Conservation (phyloP, 1,284 basidiomycete species). For the Irpex rosettiformis region DNA sequence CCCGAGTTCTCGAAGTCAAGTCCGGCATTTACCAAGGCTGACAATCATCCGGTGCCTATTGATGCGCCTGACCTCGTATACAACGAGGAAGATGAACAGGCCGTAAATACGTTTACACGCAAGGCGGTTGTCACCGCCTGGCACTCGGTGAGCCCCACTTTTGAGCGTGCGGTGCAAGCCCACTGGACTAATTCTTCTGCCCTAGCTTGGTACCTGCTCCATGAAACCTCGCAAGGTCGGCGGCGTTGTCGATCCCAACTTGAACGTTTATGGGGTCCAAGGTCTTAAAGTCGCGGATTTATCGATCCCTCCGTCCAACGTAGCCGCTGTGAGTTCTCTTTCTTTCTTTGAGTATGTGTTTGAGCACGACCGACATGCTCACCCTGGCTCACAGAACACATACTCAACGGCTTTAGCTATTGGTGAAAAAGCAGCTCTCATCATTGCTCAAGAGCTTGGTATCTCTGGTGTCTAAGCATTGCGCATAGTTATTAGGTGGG, state of each 20-base stretch:
- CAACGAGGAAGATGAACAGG: constrained; percentile 50
- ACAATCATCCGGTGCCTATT: constrained; percentile 35
- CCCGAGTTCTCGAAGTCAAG: constrained; percentile 48
- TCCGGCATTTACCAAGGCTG: constrained; percentile 33
- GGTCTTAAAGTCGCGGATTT: constrained; percentile 52
- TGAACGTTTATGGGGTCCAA: constrained; percentile 62
- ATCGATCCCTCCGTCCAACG: constrained; percentile 4
- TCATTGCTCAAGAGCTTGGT: constrained; percentile 1
- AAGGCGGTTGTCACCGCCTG: constrained; percentile 26
- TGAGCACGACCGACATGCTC: background rate
- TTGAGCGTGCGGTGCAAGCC: too few species aligned
- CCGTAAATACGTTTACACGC: constrained; percentile 40
- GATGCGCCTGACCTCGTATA: constrained; percentile 48
- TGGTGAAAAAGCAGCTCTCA: constrained; percentile 1
- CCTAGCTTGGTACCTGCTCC: constrained; percentile 58
- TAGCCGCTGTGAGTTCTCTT: background rate
- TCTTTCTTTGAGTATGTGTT: background rate
- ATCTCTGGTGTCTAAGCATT: background rate
- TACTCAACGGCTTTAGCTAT: constrained; percentile 2
- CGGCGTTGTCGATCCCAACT: constrained; percentile 57
- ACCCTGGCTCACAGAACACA: constrained; percentile 8
- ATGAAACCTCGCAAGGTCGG: constrained; percentile 59
- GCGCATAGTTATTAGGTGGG: too few species aligned
- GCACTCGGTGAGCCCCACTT: constrained; percentile 46
- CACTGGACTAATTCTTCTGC: background rate